Conservation (phyloP, 2,329 filamentous ascomycete genomes). For the Dactylellina drechsleri region DNA sequence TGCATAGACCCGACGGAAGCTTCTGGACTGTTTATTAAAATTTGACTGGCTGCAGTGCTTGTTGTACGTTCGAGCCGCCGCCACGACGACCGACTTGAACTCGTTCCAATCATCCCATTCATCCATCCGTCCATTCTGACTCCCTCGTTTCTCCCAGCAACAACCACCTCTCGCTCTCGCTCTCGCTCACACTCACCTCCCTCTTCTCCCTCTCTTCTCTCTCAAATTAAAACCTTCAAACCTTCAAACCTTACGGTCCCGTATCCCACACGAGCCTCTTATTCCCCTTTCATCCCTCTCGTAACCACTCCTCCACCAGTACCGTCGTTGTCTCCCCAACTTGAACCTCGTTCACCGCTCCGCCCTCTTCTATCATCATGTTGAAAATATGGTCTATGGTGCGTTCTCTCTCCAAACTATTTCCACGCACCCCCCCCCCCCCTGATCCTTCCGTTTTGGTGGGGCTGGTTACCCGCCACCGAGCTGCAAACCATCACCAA, state of each 20-base stretch:
- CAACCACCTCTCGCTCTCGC: not conserved
- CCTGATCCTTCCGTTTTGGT: conserved; percentile 18
- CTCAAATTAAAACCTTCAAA: not conserved
- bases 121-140: conserved; percentile 7
- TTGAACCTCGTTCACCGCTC: not conserved
- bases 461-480: not conserved
- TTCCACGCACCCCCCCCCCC: not conserved
- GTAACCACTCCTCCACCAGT: too few relatives aligned
- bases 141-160: conserved; percentile 44
- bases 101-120: too few relatives aligned
- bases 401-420: conserved; percentile 59
- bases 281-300: not conserved
- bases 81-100: too few relatives aligned
- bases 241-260: not conserved
- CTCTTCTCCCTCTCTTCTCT: not conserved
- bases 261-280: not conserved
- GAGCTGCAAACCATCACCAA: conserved; percentile 44
- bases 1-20: conserved; percentile 33
- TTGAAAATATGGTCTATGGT: conserved; percentile 99
- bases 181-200: not conserved
- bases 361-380: conserved; percentile 64
- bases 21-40: conserved; percentile 1
- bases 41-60: conserved; percentile 30
- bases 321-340: not conserved
- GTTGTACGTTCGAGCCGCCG: conserved; percentile 43